Percentiles rank a stretch among this genome's conserved stretches.
Evolutionary conservation across 768 basidiomycete species (phyloP).

Genomic region (Leccinum ochraceum): DNA sequence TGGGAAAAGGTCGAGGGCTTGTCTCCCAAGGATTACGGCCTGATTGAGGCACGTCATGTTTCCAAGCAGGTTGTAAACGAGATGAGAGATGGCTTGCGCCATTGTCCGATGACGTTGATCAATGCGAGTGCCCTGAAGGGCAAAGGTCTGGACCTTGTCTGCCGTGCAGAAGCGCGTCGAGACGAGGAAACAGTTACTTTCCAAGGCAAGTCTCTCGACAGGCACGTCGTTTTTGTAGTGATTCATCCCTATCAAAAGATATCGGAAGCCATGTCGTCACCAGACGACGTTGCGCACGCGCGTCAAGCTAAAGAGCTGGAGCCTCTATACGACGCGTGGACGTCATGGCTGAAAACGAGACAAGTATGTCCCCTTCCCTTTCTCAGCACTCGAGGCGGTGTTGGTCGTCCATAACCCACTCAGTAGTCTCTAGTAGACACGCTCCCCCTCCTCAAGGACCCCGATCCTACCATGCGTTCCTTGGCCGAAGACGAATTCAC

Average conservation of each 20-base stretch:
- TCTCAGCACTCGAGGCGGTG: background rate
- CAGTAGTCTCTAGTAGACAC: constrained; percentile 70
- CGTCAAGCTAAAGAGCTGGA: constrained; percentile 71
- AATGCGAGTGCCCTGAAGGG: too few relatives aligned
- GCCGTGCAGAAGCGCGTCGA: constrained; percentile 56
- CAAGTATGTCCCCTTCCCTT: constrained; percentile 46
- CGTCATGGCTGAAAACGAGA: constrained; percentile 54
- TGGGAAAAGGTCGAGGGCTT: too few relatives aligned
- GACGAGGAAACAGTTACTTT: constrained; percentile 45
- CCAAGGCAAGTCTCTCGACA: constrained; percentile 40
- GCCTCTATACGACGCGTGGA: constrained; percentile 67
- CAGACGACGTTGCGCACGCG: constrained; percentile 57
- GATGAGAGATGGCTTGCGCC: too few relatives aligned
- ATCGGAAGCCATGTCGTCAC: constrained; percentile 51
- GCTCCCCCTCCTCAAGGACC: constrained; percentile 60
- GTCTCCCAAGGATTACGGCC: too few relatives aligned
- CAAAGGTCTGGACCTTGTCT: too few relatives aligned
- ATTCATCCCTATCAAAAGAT: constrained; percentile 37
- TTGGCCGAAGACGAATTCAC: constrained; percentile 71
- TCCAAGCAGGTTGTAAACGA: too few relatives aligned
- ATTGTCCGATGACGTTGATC: too few relatives aligned
- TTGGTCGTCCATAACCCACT: constrained; percentile 18
- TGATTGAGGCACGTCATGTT: too few relatives aligned
- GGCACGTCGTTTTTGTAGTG: background rate
- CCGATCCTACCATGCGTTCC: constrained; percentile 72